Evolutionary conservation across 169 alveolate genomes (phyloP).

Genomic region (Plasmodium reichenowi): DNA sequence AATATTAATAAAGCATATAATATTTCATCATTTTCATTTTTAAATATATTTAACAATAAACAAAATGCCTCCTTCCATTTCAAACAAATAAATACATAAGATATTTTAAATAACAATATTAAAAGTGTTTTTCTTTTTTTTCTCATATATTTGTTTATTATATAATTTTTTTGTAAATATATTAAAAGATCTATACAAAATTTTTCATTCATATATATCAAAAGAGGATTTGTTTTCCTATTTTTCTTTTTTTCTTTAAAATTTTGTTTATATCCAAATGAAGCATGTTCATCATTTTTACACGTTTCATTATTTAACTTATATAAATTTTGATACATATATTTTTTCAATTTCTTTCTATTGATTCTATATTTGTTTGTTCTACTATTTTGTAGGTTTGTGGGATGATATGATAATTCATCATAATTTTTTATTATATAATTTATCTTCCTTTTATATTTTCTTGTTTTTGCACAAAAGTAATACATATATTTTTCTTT

Average conservation of each 20-base stretch:
- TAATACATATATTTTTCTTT: constrained; percentile 15
- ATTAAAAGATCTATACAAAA: constrained; percentile 28
- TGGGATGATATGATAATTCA: background rate
- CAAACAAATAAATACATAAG: constrained; percentile 6
- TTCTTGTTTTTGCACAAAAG: constrained; percentile 2
- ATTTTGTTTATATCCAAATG: too few species aligned
- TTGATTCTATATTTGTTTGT: too few species aligned
- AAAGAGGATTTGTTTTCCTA: too few species aligned
- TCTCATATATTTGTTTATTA: background rate
- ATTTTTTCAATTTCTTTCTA: too few species aligned
- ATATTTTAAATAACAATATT: constrained; percentile 14
- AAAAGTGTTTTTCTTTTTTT: constrained; percentile 16
- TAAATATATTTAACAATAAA: constrained; percentile 30
- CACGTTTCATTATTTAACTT: too few species aligned
- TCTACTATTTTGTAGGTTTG: too few species aligned
- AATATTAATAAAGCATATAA: constrained; percentile 13
- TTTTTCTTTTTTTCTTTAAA: too few species aligned
- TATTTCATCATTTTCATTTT: constrained; percentile 10
- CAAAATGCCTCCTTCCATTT: constrained; percentile 42
- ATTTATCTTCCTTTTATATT: background rate
- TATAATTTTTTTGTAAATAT: constrained; percentile 18
- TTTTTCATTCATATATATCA: background rate
- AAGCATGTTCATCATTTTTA: too few species aligned
- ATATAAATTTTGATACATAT: too few species aligned
- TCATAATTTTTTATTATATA: background rate